Base-by-base conservation (phyloP, 2,329 filamentous ascomycete species). In the Ascochyta fabae region DNA sequence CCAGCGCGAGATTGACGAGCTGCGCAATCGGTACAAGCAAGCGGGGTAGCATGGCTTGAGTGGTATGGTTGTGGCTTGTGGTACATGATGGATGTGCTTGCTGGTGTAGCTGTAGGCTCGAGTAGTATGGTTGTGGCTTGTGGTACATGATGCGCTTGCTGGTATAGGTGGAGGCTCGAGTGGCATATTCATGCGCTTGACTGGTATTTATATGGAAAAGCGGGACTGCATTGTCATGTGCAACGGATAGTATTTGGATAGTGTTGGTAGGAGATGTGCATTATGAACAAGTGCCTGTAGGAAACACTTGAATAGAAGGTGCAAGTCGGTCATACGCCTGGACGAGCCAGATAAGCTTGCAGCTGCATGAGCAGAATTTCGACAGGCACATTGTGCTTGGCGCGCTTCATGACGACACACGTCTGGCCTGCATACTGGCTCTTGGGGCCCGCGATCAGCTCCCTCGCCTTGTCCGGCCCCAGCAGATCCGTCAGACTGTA, bases 1-100 rank as follows among this genome's bases (percentile, higher is more conserved):
- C 27, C 74, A 77, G 57, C 63, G 65, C 7, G 74, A 77, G 62
- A 73, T 77, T 58, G 74, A 77, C 41, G 73, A 71, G 62, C 44
- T 77, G 61, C 67, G 71, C 55, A 54, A 60, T n/a, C 56, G 59
- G 50, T 75, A 67, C 53, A 64, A 65, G 27, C 48, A 68, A 48
- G 53, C 54, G 34, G 56, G 42, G 39, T 59, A 60, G 57, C 50
- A 13, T 48, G 19, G 19, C 13, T 31, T 13, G 29, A 31, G 29
- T 31, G 3, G 19, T 19, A 19, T 19, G 19, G 13, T 12, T 13
- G 31, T n/a, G 15, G 12, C 12, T 15, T 5, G 12, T 13, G 31
- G 13, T 7, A 13, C n/a, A n/a, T n/a, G 7, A 8, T 29, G 27
- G 7, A 8, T 29, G 27, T 10, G 27, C 27, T 10, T 29, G 27